Base-by-base conservation (phyloP, 2,329 filamentous ascomycete genomes). In the Colletotrichum lentis region DNA sequence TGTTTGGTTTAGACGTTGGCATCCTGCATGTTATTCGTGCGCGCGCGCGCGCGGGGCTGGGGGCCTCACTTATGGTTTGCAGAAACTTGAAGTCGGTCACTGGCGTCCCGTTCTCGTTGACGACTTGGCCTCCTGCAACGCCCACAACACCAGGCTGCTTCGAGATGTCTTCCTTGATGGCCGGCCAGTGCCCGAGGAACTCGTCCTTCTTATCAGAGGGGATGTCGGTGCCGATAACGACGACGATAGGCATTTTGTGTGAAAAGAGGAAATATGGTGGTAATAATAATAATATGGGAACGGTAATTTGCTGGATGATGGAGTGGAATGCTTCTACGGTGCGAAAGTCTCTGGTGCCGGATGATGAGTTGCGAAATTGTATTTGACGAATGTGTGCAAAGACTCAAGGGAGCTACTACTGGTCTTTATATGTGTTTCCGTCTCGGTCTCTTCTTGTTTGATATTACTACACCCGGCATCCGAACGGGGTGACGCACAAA, bases 1-100 rank as follows among this genome's bases (percentile, higher is more conserved):
- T 7, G n/a, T n/a, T 22, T 22, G 16, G 20, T 41, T 49, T n/a
- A n/a, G n/a, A n/a, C n/a, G n/a, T n/a, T n/a, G n/a, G n/a, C n/a
- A n/a, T n/a, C n/a, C n/a, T n/a, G n/a, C n/a, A n/a, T n/a, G n/a
- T n/a, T n/a, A n/a, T n/a, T n/a, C n/a, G n/a, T n/a, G n/a, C n/a
- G n/a, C n/a, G n/a, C n/a, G n/a, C n/a, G n/a, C n/a, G n/a, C n/a
- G n/a, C n/a, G n/a, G n/a, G n/a, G n/a, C n/a, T n/a, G n/a, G n/a
- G n/a, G 3, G n/a, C 10, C 54, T 35, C 6, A 70, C 69, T 55
- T 2, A 63, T 50, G 11, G 49, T 52, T 11, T 70, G 54, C 4
- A 69, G 7, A 24, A 66, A 69, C 22, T 69, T 70, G 49, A 67
- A 69, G 2, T 66, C 66, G 4, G 62, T 60, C 8, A 69, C 66